These are phyloP conservation scores for Phytophthora pseudosyringae DNA, from an alignment of 352 stramenopile species.

Conservation along the genomic window DNA sequence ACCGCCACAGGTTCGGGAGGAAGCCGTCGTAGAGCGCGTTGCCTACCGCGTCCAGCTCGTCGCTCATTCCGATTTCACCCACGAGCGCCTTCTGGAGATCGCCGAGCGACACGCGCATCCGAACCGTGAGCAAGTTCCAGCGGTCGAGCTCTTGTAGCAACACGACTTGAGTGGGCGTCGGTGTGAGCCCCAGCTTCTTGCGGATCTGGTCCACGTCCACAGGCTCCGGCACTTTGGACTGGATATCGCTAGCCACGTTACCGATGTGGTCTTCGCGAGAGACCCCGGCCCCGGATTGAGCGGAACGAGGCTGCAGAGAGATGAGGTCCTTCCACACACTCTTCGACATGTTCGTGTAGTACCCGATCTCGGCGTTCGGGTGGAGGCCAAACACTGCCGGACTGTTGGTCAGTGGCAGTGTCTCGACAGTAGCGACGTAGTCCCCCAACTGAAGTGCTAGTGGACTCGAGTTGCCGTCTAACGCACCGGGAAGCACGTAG, in stretches of 20 bases:
- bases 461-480: constrained; percentile 17
- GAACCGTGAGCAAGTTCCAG: constrained; percentile 92
- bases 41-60: constrained; percentile 93
- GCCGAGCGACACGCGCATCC: constrained; percentile 85
- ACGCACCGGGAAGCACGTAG: constrained; percentile 81
- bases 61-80: constrained; percentile 97
- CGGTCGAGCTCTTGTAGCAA: constrained; percentile 95
- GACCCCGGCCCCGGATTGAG: constrained; percentile 71
- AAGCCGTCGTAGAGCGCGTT: constrained; percentile 95
- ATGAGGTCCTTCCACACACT: constrained; percentile 95
- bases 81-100: constrained; percentile 94
- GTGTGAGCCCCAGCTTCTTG: constrained; percentile 74
- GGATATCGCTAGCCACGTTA: constrained; percentile 91
- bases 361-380: constrained; percentile 96
- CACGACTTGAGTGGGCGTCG: constrained; percentile 92
- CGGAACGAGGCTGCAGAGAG: constrained; percentile 90
- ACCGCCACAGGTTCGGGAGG: constrained; percentile 91
- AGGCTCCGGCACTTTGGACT: constrained; percentile 89
- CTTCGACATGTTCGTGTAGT: constrained; percentile 96
- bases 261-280: constrained; percentile 95
- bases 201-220: constrained; percentile 90
- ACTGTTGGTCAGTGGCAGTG: constrained; percentile 93
- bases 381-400: constrained; percentile 96
- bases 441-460: constrained; percentile 60
- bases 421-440: constrained; percentile 89